Percentiles rank a stretch among this genome's conserved stretches.
phyloP scores from a whole-genome alignment of 805 yeast species.

The Torulaspora delbrueckii region DNA sequence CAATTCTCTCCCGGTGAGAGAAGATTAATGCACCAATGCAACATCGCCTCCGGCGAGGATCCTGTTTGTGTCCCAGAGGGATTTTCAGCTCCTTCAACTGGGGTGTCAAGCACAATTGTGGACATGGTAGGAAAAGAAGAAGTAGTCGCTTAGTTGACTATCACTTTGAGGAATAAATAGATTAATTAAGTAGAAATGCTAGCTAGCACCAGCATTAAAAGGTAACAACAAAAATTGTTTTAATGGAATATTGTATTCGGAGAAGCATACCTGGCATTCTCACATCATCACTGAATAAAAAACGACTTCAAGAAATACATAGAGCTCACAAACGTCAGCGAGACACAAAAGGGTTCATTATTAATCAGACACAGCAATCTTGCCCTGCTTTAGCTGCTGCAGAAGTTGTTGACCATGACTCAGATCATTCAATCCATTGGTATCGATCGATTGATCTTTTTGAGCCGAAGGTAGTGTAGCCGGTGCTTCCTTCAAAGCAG shows the following conservation, averaged over 20 bases:
- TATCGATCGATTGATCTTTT: neutral
- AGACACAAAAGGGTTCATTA: neutral
- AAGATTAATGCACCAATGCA: slow-evolving; percentile 90
- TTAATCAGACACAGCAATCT: slow-evolving; percentile 11
- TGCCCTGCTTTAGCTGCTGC: slow-evolving; percentile 30
- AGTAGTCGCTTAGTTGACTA: neutral
- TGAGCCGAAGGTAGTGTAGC: neutral
- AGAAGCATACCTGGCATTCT: slow-evolving; percentile 2
- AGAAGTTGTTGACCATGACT: slow-evolving; percentile 31
- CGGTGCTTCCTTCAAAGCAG: slow-evolving; percentile 19
- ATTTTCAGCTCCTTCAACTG: neutral
- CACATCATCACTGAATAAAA: neutral
- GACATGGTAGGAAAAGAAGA: slow-evolving; percentile 1
- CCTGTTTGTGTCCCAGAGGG: slow-evolving; percentile 39
- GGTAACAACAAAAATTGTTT: too few relatives aligned
- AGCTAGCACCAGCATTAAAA: neutral
- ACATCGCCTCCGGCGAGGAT: slow-evolving; percentile 75
- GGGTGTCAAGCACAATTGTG: neutral
- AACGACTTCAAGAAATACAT: slow-evolving; percentile 1
- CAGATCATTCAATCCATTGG: slow-evolving; percentile 6
- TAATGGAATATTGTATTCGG: neutral
- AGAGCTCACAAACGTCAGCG: neutral
- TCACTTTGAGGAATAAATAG: neutral
- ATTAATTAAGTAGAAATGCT: neutral
- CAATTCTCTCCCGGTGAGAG: slow-evolving; percentile 74